These are phyloP conservation scores for Neurospora crassa DNA, from an alignment of 2,329 filamentous ascomycete genomes.

Conservation along the genomic window DNA sequence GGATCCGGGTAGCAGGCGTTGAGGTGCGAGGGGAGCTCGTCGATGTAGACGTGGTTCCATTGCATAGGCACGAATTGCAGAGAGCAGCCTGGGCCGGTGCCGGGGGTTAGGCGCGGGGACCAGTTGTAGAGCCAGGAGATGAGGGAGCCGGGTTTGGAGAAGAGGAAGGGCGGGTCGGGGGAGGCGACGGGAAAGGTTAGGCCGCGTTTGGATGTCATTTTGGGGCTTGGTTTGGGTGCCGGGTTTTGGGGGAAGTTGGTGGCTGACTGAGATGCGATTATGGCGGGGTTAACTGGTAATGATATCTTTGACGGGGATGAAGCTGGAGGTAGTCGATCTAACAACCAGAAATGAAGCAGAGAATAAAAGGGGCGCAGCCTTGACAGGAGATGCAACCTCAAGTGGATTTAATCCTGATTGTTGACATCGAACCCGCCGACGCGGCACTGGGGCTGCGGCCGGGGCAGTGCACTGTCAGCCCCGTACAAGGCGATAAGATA, in stretches of 20 bases:
- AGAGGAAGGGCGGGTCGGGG: slow-evolving; percentile 19
- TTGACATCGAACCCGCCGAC: not conserved
- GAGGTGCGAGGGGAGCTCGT: slow-evolving; percentile 7
- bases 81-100: slow-evolving; percentile 7
- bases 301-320: no score
- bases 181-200: slow-evolving; percentile 16
- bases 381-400: no score
- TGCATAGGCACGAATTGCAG: slow-evolving; percentile 18
- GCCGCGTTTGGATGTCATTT: slow-evolving; percentile 14
- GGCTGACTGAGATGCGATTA: no score
- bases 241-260: no score
- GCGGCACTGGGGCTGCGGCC: no score
- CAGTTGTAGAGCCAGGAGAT: slow-evolving; percentile 19
- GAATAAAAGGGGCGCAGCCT: no score
- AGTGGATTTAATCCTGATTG: not conserved
- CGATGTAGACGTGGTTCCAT: slow-evolving; percentile 19
- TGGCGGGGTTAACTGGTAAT: no score
- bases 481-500: not conserved
- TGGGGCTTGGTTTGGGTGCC: not conserved
- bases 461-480: not conserved
- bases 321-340: no score
- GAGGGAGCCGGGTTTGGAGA: slow-evolving; percentile 18
- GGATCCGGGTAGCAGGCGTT: not conserved
- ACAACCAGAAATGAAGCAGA: no score
- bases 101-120: slow-evolving; percentile 14